Percentiles rank a stretch among this genome's conserved stretches.
Evolutionary conservation across 2,329 filamentous ascomycete species (phyloP).

Genomic region (Herpotrichia juniperi): DNA sequence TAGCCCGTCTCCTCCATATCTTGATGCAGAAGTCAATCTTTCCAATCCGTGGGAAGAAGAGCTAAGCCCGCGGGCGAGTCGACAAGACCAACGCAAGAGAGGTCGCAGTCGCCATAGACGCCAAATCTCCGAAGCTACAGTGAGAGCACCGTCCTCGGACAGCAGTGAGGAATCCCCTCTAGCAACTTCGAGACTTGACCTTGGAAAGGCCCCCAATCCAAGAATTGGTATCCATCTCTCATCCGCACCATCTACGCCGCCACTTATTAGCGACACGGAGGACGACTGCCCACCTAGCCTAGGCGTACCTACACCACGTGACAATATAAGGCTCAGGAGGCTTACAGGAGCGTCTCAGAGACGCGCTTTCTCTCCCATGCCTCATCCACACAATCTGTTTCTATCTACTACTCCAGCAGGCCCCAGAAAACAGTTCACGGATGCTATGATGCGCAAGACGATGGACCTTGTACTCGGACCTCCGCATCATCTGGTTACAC

Average conservation of each 20-base stretch:
- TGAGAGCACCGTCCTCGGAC: conserved; percentile 30
- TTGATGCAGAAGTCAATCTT: conserved; percentile 36
- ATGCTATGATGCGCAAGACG: conserved; percentile 76
- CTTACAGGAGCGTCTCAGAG: conserved; percentile 62
- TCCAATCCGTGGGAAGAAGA: conserved; percentile 35
- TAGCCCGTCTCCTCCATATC: conserved; percentile 37
- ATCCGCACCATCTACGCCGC: conserved; percentile 51
- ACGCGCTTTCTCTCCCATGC: conserved; percentile 70
- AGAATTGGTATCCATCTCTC: conserved; percentile 28
- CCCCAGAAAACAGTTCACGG: conserved; percentile 43
- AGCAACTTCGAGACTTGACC: too few species aligned
- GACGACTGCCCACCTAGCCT: conserved; percentile 47
- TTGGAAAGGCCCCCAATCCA: too few species aligned
- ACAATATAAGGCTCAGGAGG: conserved; percentile 43
- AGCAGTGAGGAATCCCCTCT: conserved; percentile 16
- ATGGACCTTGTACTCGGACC: conserved; percentile 78
- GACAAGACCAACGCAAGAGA: conserved; percentile 18
- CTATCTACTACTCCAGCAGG: conserved; percentile 54
- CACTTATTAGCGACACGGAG: conserved; percentile 51
- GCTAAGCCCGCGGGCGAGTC: conserved; percentile 6
- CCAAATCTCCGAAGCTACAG: conserved; percentile 43
- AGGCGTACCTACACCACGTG: conserved; percentile 49
- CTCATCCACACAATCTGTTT: conserved; percentile 70
- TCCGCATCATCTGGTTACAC: conserved; percentile 75
- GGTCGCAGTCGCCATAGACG: conserved; percentile 42